Evolutionary conservation across 73 alveolate genomes (phyloP), one percentile per base, ranked within the genome.

Genomic region (Blepharisma japonicum): DNA sequence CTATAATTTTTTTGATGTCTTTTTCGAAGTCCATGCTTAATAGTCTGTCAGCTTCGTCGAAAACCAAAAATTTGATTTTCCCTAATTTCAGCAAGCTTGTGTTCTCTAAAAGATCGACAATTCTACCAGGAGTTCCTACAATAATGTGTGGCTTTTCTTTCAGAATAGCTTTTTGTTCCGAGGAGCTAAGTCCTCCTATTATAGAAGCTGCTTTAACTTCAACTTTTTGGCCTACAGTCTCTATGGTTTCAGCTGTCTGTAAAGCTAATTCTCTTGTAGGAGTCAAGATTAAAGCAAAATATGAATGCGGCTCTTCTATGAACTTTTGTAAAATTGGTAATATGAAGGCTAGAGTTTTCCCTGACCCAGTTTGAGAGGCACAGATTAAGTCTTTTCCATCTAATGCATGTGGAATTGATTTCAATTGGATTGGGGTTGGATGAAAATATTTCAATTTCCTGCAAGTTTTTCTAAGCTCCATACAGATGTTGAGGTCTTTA

Each of bases 1-100:
- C 88, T 2, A 81, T 51, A 32, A 81, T 81, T 6, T 78, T 54
- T n/a, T 79, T 77, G 68, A 66, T 81, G 79, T 81, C 79, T 89
- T 95, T 45, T 71, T 89, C 94, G 76, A 94, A 89, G 68, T 92
- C 97, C 85, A 87, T 89, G 72, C 88, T 82, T 66, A 96, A 77
- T 68, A 96, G 55, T 79, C 96, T 89, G 82, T 96, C 99, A 79
- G 98, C 97, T 83, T 96, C 99, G 88, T 96, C 99, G 80, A 96
- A 79, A 32, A 96, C 96, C 42, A 96, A 81, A 81, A 81, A 94
- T 79, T 92, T 89, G 68, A 96, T 74, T 77, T 91, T 86, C 55
- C 87, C 82, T 56, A 96, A 32, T 32, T 32, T 32, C 42, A 32
- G 42, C 42, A 68, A 83, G 76, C 56, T 20, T 20, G 18, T 53